Base-by-base conservation (phyloP, 106 monocot genomes). In the Ottelia alismoides region DNA sequence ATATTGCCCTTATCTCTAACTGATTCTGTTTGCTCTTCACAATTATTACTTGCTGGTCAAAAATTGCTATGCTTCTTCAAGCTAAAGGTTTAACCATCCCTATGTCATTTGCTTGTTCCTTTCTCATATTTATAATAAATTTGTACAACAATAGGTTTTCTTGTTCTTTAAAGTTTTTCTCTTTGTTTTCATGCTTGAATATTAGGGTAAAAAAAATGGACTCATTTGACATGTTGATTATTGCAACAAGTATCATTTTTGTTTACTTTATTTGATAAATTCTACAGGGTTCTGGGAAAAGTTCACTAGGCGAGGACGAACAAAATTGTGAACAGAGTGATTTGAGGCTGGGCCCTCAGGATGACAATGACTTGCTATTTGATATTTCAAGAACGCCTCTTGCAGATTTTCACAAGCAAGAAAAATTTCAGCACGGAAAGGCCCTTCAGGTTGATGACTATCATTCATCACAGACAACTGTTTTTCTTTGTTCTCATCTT, bases 71-170 rank as follows among this genome's bases (percentile, higher is more conserved):
- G 82, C 56, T 85, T 89, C 56, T 96, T 96, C 63, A 89, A 85
- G 70, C 72, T 96, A 6, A 78, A 96, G 96, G 96, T 96, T 72
- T 54, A 79, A 60, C n/a, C n/a, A n/a, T n/a, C n/a, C n/a, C n/a
- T n/a, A n/a, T n/a, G n/a, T n/a, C n/a, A n/a, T n/a, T n/a, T n/a
- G n/a, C n/a, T n/a, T n/a, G n/a, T n/a, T n/a, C n/a, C n/a, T n/a
- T n/a, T n/a, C n/a, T n/a, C n/a, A n/a, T n/a, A n/a, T n/a, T n/a
- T n/a, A n/a, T n/a, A n/a, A n/a, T n/a, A n/a, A n/a, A n/a, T n/a
- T n/a, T n/a, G n/a, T n/a, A n/a, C n/a, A n/a, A n/a, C n/a, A n/a
- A n/a, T n/a, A n/a, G n/a, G n/a, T n/a, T n/a, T n/a, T n/a, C n/a
- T n/a, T n/a, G n/a, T n/a, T n/a, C n/a, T n/a, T n/a, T n/a, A n/a